Percentiles rank a stretch among this genome's conserved stretches.
Conservation (phyloP, 495 filamentous ascomycete species). For the Melanomma pulvis-pyrius region DNA sequence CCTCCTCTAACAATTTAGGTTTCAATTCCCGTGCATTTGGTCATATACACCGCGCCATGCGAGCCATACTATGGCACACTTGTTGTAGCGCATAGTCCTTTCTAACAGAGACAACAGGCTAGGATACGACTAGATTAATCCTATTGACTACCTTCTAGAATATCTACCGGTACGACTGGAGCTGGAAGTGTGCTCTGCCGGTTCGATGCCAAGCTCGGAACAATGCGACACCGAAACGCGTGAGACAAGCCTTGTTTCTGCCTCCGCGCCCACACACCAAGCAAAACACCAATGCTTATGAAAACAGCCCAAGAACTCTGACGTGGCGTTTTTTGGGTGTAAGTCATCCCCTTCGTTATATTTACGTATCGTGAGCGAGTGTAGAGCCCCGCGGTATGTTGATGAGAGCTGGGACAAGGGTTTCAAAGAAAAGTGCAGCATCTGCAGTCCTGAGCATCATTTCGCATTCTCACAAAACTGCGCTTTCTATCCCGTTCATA, state of each 20-base stretch:
- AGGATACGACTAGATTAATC: no score
- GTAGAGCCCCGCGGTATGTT: not conserved
- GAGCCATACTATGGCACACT: no score
- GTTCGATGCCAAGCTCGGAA: not conserved
- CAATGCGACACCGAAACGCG: not conserved
- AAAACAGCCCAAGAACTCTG: not conserved
- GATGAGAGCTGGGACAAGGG: not conserved
- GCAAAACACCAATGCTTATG: not conserved
- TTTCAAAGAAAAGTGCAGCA: not conserved
- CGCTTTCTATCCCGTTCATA: not conserved
- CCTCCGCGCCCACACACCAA: not conserved
- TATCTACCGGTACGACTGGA: no score
- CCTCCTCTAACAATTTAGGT: no score
- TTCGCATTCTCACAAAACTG: not conserved
- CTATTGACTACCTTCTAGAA: no score
- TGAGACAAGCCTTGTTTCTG: conserved; percentile 5
- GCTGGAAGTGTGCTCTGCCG: no score
- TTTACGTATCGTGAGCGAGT: not conserved
- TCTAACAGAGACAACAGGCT: no score
- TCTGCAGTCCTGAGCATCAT: not conserved
- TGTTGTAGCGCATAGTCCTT: no score
- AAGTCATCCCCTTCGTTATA: not conserved
- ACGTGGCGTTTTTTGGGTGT: not conserved
- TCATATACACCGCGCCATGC: no score
- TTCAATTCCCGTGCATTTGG: no score